phyloP scores from a whole-genome alignment of 352 stramenopile species.

The Pythium sukuiense region DNA sequence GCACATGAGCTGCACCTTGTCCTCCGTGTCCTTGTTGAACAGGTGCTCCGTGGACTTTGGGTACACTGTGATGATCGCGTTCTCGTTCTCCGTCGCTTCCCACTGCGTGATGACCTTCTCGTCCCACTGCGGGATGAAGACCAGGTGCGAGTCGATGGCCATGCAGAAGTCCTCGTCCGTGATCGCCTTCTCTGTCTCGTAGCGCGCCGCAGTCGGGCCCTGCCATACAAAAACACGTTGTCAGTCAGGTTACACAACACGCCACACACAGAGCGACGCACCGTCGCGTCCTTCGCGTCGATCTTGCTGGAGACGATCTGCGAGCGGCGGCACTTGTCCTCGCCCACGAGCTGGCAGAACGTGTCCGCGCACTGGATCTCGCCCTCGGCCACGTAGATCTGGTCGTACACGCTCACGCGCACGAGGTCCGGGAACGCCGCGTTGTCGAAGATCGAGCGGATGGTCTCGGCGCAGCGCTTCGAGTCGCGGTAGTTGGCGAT shows the following conservation, averaged over 20 bases:
- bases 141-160: constrained; percentile 76
- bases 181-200: constrained; percentile 77
- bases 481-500: constrained; percentile 86
- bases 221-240: constrained; percentile 17
- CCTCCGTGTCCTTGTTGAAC: constrained; percentile 47
- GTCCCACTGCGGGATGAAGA: constrained; percentile 80
- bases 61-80: constrained; percentile 84
- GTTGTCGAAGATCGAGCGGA: constrained; percentile 80
- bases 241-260: neutral
- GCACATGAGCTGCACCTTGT: constrained; percentile 79
- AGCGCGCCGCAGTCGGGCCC: constrained; percentile 69
- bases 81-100: constrained; percentile 64
- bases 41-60: constrained; percentile 72
- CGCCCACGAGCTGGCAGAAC: constrained; percentile 69
- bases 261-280: constrained; percentile 21
- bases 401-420: constrained; percentile 66
- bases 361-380: constrained; percentile 63
- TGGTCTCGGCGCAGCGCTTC: constrained; percentile 71
- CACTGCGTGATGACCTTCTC: constrained; percentile 72
- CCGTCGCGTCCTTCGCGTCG: constrained; percentile 64
- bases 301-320: constrained; percentile 76
- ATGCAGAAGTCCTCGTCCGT: constrained; percentile 81
- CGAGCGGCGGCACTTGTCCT: constrained; percentile 49
- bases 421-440: constrained; percentile 53
- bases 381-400: constrained; percentile 70